phyloP scores from a whole-genome alignment of 1,139 yeast species.

The Magnusiomyces sp. region DNA sequence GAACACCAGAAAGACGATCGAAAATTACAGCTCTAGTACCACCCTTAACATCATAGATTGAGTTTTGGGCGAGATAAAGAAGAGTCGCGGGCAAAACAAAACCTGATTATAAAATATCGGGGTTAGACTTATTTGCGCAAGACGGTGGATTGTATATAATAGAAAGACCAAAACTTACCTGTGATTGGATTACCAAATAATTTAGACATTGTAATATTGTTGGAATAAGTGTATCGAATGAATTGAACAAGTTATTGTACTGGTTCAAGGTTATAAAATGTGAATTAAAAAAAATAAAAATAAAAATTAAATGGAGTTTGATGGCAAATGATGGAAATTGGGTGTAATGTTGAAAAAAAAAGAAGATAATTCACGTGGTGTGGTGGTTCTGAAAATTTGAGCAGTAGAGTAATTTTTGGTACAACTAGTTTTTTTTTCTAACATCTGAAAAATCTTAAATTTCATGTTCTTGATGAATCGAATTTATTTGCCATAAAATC shows the following conservation, averaged over 20 bases:
- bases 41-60: conserved; percentile 79
- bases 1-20: conserved; percentile 86
- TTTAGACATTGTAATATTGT: conserved; percentile 11
- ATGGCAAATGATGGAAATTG: not conserved
- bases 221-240: not conserved
- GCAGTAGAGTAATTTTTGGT: no score
- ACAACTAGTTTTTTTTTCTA: no score
- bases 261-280: not conserved
- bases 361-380: not conserved
- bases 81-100: conserved; percentile 26
- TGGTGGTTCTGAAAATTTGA: not conserved
- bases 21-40: conserved; percentile 94
- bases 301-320: no score
- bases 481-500: no score
- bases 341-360: not conserved
- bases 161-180: conserved; percentile 7
- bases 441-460: no score
- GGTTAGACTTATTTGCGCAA: not conserved
- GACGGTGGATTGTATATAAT: not conserved
- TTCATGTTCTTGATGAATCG: no score
- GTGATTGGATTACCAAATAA: conserved; percentile 15
- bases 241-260: not conserved
- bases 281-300: not conserved
- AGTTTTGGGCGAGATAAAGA: conserved; percentile 23
- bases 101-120: conserved; percentile 14